Base-by-base conservation (phyloP, 2,329 filamentous ascomycete species). In the Beauveria varroae region DNA sequence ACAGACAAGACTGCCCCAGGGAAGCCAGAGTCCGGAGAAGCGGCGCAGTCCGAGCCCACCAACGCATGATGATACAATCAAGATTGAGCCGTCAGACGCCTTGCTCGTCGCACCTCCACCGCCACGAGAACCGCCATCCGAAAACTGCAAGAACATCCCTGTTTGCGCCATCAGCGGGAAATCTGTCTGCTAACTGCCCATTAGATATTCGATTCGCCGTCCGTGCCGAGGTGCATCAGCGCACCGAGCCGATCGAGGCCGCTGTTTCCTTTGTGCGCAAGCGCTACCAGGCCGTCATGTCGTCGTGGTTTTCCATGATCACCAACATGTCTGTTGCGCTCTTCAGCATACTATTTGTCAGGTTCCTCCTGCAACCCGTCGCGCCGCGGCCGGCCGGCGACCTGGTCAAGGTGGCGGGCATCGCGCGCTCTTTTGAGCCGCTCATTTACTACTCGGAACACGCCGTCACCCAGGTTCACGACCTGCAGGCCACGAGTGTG, bases 391-490 rank as follows among this genome's bases (percentile, higher is more conserved):
- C 74, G 8, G 72, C 69, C 16, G 74, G 73, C 47, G 93, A 97
- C 71, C 81, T 98, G 18, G 88, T 96, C 71, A 96, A 96, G 72
- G 88, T 97, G 26, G 93, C 93, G 4, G 87, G 89, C 57, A 85
- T 98, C 65, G 93, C 93, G 54, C 91, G 91, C 68, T 91, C 91
- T 10, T 96, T 97, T 70, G 93, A 97, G 73, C 93, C 93, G 6
- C 82, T 97, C 50, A 96, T 98, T 64, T 95, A 95, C 77, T 96
- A 96, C 71, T 96, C 92, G 0, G 92, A 97, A 70, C 89, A 93
- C 70, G 92, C 92, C 9, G 87, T 92, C 49, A 84, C 87, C 43
- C 92, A 96, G 70, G 91, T 96, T 46, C 87, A 88, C 62, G 91
- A 96, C 65, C 78, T 98, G 54, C 92, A 96, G 73, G 91, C 95